Conservation (phyloP, 495 filamentous ascomycete genomes). For the Aspergillus heteromorphus region DNA sequence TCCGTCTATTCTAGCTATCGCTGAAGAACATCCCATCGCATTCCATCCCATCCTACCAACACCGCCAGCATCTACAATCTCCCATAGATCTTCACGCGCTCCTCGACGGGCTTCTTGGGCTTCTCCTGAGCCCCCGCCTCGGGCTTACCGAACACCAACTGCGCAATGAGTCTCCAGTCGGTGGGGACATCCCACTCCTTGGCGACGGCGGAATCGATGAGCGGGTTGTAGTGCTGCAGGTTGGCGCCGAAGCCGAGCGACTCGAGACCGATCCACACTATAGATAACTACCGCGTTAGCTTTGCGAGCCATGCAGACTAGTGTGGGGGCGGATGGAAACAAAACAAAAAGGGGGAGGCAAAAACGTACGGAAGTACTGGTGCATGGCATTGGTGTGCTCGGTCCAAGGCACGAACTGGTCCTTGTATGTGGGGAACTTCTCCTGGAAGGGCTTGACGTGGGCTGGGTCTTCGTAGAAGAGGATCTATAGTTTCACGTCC, state of each 20-base stretch:
- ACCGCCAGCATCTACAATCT: constrained; percentile 12
- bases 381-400: constrained; percentile 52
- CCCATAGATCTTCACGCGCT: constrained; percentile 34
- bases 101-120: constrained; percentile 31
- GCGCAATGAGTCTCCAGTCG: constrained; percentile 43
- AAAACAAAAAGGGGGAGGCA: not conserved
- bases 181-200: constrained; percentile 42
- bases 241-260: constrained; percentile 49
- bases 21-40: no score
- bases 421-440: constrained; percentile 39
- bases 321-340: no score
- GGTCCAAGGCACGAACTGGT: constrained; percentile 45
- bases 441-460: constrained; percentile 38
- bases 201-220: constrained; percentile 40
- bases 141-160: constrained; percentile 49
- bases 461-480: constrained; percentile 49
- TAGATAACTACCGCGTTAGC: not conserved
- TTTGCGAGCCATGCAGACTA: not conserved
- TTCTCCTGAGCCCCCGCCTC: constrained; percentile 32
- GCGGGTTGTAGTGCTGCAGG: constrained; percentile 53
- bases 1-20: not conserved
- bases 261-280: constrained; percentile 50
- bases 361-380: constrained; percentile 44
- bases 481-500: constrained; percentile 26
- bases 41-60: not conserved